Percentiles rank a stretch among this genome's conserved stretches.
Evolutionary conservation across 495 filamentous ascomycete genomes (phyloP).

Genomic region (Aspergillus diversus): DNA sequence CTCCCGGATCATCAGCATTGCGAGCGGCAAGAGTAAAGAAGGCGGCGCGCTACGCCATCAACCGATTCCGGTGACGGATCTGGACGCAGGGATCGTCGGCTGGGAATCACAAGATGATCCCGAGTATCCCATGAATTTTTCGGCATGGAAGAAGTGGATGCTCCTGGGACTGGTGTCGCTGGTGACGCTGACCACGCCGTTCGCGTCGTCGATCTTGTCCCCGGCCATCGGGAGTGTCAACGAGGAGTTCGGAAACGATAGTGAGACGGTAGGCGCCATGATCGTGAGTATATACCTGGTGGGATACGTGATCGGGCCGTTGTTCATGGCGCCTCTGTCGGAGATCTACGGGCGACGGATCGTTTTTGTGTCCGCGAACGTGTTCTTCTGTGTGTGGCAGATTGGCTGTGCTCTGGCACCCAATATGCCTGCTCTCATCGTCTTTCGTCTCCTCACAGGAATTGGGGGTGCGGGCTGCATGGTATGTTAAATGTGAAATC

Average conservation of each 20-base stretch:
- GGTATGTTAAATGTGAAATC: not conserved
- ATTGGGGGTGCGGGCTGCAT: slow-evolving; percentile 36
- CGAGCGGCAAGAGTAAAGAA: slow-evolving; percentile 3
- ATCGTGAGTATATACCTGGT: slow-evolving; percentile 34
- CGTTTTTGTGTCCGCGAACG: slow-evolving; percentile 53
- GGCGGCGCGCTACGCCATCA: slow-evolving; percentile 34
- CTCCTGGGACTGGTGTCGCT: slow-evolving; percentile 14
- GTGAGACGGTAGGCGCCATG: slow-evolving; percentile 3
- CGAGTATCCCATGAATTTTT: slow-evolving; percentile 20
- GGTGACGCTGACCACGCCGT: slow-evolving; percentile 21
- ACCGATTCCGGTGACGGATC: slow-evolving; percentile 1
- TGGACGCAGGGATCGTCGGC: slow-evolving; percentile 15
- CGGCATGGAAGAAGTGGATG: slow-evolving; percentile 17
- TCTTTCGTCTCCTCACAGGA: slow-evolving; percentile 48
- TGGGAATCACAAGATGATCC: slow-evolving; percentile 24
- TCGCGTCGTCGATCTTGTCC: slow-evolving; percentile 19
- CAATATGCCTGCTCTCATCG: slow-evolving; percentile 48
- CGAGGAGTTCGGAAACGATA: slow-evolving; percentile 10
- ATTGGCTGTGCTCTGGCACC: slow-evolving; percentile 54
- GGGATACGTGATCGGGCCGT: slow-evolving; percentile 52
- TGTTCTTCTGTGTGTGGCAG: slow-evolving; percentile 58
- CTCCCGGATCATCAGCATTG: slow-evolving; percentile 5
- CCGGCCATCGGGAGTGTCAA: slow-evolving; percentile 12
- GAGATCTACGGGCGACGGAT: slow-evolving; percentile 54
- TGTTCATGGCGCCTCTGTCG: slow-evolving; percentile 59